These are phyloP conservation scores for Panaeolus papilionaceus DNA, from an alignment of 768 basidiomycete species.

Conservation along the genomic window DNA sequence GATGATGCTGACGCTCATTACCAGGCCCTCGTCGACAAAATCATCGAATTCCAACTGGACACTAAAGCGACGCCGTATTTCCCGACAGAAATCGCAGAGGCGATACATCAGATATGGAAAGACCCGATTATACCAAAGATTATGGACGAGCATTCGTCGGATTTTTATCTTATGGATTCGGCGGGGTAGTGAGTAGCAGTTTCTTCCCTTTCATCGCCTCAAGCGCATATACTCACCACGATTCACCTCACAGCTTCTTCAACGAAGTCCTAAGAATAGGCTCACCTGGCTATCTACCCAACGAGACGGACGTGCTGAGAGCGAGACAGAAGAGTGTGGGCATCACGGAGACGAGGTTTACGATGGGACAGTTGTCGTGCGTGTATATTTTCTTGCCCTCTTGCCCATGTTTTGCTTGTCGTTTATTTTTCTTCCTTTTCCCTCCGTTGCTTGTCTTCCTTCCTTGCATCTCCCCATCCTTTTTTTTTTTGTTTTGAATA, in stretches of 20 bases:
- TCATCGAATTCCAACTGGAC: constrained; percentile 64
- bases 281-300: constrained; percentile 79
- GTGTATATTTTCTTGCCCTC: constrained; percentile 28
- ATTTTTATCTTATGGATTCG: constrained; percentile 96
- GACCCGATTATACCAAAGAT: constrained; percentile 66
- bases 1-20: background rate
- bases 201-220: background rate
- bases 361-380: constrained; percentile 66
- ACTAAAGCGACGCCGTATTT: constrained; percentile 51
- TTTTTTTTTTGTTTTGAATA: background rate
- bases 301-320: constrained; percentile 83
- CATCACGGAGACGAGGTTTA: constrained; percentile 86
- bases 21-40: constrained; percentile 57
- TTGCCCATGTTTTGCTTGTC: background rate
- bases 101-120: constrained; percentile 72
- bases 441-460: background rate
- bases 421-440: too few species aligned
- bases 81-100: constrained; percentile 68
- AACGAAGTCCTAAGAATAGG: constrained; percentile 75
- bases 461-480: background rate
- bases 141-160: constrained; percentile 63
- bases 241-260: constrained; percentile 20
- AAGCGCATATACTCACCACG: background rate
- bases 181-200: constrained; percentile 75
- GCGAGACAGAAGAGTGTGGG: constrained; percentile 88